Base-by-base conservation (phyloP, 2,329 filamentous ascomycete genomes). In the Paracamarosporium sp. region DNA sequence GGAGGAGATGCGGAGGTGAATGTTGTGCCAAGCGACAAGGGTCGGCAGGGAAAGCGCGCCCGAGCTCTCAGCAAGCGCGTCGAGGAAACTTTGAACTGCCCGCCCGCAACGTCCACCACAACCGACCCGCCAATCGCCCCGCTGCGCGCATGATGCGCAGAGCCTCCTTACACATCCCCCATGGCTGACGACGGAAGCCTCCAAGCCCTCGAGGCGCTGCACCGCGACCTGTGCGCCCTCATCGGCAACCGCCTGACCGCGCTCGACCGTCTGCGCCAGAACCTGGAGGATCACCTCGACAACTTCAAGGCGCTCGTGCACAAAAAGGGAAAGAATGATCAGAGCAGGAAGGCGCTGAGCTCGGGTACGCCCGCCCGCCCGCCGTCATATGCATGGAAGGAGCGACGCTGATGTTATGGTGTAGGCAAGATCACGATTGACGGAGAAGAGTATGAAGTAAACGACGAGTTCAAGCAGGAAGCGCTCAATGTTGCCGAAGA, bases 401-500 rank as follows among this genome's bases (percentile, higher is more conserved):
- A 25, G 27, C 36, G 28, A 47, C 57, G 54, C 64, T 67, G 57
- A 65, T 61, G 27, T 58, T 57, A 22, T 53, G 25, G 41, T 46
- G 30, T 65, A 95, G 93, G 91, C 56, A 93, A 91, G 73, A 83
- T 98, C 65, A 86, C 81, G 31, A 79, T 97, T 57, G 85, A 86
- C 66, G 89, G 88, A 61, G 84, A 86, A 31, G 87, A 93, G 69
- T 98, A 92, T 76, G 81, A 84, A 22, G 82, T 99, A 79, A 97
- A 96, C 77, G 85, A 91, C 55, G 88, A 92, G 61, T 98, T 99
- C 77, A 88, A 94, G 71, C 90, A 97, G 76, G 88, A 90, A 65
- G 86, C 88, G 24, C 82, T 96, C 30, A 86, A 92, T 67, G 83
- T 99, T 35, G 91, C 94, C 54, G 93, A 98, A 76, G 91, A 92